A percentile compares a stretch with the other conserved stretches of the same genome.
Evolutionary conservation across 1,139 yeast genomes (phyloP).

Genomic region (Hyphopichia wangnamkhiaoensis): DNA sequence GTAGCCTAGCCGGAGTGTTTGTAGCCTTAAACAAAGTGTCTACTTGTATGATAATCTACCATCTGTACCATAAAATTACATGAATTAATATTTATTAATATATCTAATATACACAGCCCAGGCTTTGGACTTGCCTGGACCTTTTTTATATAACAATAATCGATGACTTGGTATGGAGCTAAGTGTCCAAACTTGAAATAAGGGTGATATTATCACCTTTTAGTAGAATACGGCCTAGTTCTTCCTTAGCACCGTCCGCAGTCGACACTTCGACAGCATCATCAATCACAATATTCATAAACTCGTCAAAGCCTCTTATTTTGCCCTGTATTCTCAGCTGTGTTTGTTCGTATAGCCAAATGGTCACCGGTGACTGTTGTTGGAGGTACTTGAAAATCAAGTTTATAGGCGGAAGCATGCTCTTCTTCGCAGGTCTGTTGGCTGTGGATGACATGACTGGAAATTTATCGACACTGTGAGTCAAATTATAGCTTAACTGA

Average conservation of each 20-base stretch:
- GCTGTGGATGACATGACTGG: conserved; percentile 21
- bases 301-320: conserved; percentile 93
- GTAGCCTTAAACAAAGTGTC: no score
- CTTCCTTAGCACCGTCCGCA: conserved; percentile 39
- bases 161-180: no score
- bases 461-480: no score
- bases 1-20: no score
- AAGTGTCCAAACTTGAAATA: conserved; percentile 58
- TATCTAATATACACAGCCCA: no score
- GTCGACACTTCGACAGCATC: conserved; percentile 73
- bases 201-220: conserved; percentile 95
- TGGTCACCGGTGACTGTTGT: conserved; percentile 73
- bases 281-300: conserved; percentile 93
- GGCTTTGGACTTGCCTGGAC: no score
- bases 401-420: conserved; percentile 86
- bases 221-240: conserved; percentile 61
- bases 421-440: conserved; percentile 21
- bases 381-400: conserved; percentile 85
- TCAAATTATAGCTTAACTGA: no score
- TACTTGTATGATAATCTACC: no score
- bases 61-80: no score
- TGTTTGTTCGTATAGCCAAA: conserved; percentile 89
- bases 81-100: no score
- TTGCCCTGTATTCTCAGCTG: conserved; percentile 78
- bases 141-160: no score